These are phyloP conservation scores for Leptographium lundbergii DNA, from an alignment of 2,329 filamentous ascomycete species.

Conservation along the genomic window DNA sequence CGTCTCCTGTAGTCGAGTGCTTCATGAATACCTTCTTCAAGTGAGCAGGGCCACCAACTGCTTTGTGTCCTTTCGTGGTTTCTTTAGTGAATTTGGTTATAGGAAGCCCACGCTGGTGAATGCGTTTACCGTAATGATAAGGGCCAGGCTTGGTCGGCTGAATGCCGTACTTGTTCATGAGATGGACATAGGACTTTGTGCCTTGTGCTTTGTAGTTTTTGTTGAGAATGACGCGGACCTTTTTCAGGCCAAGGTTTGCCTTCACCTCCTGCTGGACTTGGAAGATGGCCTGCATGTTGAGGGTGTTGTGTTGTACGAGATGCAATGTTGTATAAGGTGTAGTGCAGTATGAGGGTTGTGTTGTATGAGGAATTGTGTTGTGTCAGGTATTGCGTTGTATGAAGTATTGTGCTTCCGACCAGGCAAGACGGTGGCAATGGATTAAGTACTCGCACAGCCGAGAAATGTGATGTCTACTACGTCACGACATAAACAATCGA, in stretches of 20 bases:
- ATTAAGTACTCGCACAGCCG: no score
- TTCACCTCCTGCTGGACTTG: slow-evolving; percentile 22
- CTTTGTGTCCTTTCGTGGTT: slow-evolving; percentile 5
- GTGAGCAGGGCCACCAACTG: slow-evolving; percentile 34
- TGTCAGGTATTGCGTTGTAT: no score
- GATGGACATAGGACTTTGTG: slow-evolving; percentile 49
- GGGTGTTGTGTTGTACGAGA: not conserved
- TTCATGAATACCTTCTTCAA: slow-evolving; percentile 35
- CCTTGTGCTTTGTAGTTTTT: slow-evolving; percentile 45
- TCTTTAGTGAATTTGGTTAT: slow-evolving; percentile 17
- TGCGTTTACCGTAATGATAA: slow-evolving; percentile 37
- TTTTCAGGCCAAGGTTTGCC: slow-evolving; percentile 25
- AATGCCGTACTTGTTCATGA: slow-evolving; percentile 41
- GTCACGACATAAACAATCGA: no score
- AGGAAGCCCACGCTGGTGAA: slow-evolving; percentile 31
- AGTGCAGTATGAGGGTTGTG: no score
- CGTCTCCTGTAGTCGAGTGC: not conserved
- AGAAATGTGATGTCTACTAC: no score
- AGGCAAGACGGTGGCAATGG: no score
- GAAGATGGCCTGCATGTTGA: slow-evolving; percentile 22
- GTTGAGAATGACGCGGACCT: slow-evolving; percentile 41
- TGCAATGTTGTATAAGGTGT: no score
- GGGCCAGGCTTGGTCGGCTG: slow-evolving; percentile 33
- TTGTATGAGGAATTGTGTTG: no score
- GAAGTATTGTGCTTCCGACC: no score